These are phyloP conservation scores for Eremothecium gossypii DNA, from an alignment of 1,139 yeast species.

Conservation along the genomic window DNA sequence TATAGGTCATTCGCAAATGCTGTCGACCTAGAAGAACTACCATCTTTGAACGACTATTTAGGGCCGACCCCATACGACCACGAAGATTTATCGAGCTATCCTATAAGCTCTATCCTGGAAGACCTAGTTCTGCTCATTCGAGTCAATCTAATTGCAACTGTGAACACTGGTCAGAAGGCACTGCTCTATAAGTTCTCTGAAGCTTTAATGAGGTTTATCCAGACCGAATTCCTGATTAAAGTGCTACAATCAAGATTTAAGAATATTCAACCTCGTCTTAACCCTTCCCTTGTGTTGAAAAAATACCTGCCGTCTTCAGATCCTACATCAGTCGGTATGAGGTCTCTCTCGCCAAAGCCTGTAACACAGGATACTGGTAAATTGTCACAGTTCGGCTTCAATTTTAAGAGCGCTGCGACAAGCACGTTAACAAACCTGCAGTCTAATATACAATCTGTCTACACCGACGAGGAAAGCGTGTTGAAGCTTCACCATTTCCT, in stretches of 20 bases:
- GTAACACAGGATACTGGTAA: constrained; percentile 12
- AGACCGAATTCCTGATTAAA: constrained; percentile 25
- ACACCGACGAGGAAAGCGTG: constrained; percentile 22
- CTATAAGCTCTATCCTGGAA: constrained; percentile 79
- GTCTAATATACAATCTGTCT: constrained; percentile 27
- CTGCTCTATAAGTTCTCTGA: constrained; percentile 22
- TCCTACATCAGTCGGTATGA: constrained; percentile 6
- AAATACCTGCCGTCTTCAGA: constrained; percentile 14
- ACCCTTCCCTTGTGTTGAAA: constrained; percentile 14
- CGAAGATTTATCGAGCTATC: constrained; percentile 35
- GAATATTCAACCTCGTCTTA: constrained; percentile 20
- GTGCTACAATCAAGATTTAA: constrained; percentile 25
- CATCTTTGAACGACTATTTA: constrained; percentile 33
- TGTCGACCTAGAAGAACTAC: constrained; percentile 67
- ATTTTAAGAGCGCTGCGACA: constrained; percentile 28
- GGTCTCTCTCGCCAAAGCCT: constrained; percentile 11
- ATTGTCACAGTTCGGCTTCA: constrained; percentile 23
- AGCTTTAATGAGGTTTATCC: constrained; percentile 22
- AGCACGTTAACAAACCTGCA: constrained; percentile 26
- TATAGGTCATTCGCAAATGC: constrained; percentile 78
- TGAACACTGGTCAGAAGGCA: constrained; percentile 26
- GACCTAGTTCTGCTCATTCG: constrained; percentile 71
- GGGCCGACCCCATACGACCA: constrained; percentile 32
- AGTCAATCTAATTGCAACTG: constrained; percentile 23
- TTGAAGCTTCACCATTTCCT: constrained; percentile 25